Conservation (phyloP, 2,329 filamentous ascomycete genomes). For the Pseudocercospora cruenta region DNA sequence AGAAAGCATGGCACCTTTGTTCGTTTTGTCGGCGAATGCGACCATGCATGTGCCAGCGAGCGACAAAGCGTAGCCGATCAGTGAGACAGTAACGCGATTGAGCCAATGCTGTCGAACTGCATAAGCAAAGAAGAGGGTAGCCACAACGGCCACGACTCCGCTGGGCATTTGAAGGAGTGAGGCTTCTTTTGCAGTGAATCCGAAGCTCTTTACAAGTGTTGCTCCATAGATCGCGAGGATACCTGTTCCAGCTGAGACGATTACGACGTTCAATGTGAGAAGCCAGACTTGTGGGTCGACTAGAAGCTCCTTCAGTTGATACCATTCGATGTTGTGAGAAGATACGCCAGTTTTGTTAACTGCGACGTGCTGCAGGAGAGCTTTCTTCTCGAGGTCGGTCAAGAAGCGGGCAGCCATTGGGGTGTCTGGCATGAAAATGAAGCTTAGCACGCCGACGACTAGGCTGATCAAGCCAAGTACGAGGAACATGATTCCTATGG, state of each 20-base stretch:
- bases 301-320: constrained; percentile 61
- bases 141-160: constrained; percentile 55
- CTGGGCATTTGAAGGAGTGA: constrained; percentile 57
- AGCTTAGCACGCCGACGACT: constrained; percentile 39
- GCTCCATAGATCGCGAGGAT: constrained; percentile 44
- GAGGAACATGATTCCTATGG: constrained; percentile 42
- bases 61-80: constrained; percentile 22
- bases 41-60: constrained; percentile 33
- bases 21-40: constrained; percentile 38
- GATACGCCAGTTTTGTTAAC: constrained; percentile 47
- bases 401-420: constrained; percentile 36
- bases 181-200: constrained; percentile 35
- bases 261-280: constrained; percentile 33
- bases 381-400: constrained; percentile 42
- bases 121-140: constrained; percentile 19
- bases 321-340: constrained; percentile 46
- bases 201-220: constrained; percentile 38
- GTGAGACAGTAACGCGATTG: constrained; percentile 32
- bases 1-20: constrained; percentile 49
- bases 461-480: constrained; percentile 50
- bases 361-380: constrained; percentile 50
- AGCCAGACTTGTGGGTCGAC: constrained; percentile 56
- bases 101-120: constrained; percentile 25
- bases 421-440: constrained; percentile 38
- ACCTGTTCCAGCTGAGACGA: constrained; percentile 43